These are phyloP conservation scores for Holtermanniella nyarrowii DNA, from an alignment of 768 basidiomycete genomes.

Conservation along the genomic window DNA sequence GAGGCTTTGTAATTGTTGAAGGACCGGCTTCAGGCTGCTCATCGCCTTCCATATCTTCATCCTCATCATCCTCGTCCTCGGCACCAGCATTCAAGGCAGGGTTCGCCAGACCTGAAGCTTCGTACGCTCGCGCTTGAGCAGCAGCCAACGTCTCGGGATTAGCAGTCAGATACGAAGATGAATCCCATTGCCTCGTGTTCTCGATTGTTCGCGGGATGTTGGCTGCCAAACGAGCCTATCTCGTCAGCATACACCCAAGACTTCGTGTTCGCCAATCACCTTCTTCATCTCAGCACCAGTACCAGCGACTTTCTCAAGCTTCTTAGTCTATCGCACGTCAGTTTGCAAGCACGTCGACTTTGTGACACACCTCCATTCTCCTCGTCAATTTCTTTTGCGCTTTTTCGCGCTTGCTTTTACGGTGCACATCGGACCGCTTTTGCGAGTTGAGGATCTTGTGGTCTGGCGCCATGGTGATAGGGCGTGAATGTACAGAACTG, in stretches of 20 bases:
- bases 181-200: conserved; percentile 69
- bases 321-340: conserved; percentile 18
- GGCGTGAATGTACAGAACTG: no score
- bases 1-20: conserved; percentile 32
- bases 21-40: conserved; percentile 34
- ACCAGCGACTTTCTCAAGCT: conserved; percentile 24
- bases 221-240: conserved; percentile 65
- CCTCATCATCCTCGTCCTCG: conserved; percentile 50
- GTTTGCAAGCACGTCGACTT: conserved; percentile 27
- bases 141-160: conserved; percentile 36
- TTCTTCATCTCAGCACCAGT: conserved; percentile 52
- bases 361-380: conserved; percentile 62
- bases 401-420: conserved; percentile 67
- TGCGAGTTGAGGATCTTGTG: conserved; percentile 68
- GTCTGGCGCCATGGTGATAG: conserved; percentile 30
- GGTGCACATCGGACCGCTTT: conserved; percentile 67
- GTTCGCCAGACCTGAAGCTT: conserved; percentile 51
- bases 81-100: conserved; percentile 27
- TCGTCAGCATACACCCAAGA: neutral
- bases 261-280: conserved; percentile 43
- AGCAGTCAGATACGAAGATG: conserved; percentile 42
- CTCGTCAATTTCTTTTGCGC: conserved; percentile 69
- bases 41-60: conserved; percentile 45
- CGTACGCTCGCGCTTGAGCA: conserved; percentile 23
- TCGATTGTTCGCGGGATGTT: conserved; percentile 89